Evolutionary conservation across 768 basidiomycete species (phyloP).

Genomic region (Harrya chromipes): DNA sequence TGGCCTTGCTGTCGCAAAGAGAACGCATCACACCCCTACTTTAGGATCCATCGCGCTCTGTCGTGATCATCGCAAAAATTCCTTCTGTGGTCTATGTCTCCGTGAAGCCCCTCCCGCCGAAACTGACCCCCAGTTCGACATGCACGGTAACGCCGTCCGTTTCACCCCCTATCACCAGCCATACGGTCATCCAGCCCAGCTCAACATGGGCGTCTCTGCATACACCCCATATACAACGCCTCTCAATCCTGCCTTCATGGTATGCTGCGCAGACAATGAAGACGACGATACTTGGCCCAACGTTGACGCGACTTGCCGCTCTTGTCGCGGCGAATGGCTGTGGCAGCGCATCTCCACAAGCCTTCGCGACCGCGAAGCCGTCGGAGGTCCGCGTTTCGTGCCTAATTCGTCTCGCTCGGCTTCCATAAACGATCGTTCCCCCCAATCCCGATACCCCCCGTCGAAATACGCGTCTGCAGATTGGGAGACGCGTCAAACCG

Average conservation of each 20-base stretch:
- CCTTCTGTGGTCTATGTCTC: slow-evolving; percentile 68
- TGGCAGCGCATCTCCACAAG: slow-evolving; percentile 54
- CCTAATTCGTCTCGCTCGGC: slow-evolving; percentile 13
- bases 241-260: slow-evolving; percentile 31
- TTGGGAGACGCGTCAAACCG: slow-evolving; percentile 64
- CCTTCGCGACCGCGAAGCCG: slow-evolving; percentile 51
- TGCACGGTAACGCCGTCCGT: slow-evolving; percentile 30
- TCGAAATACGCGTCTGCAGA: slow-evolving; percentile 39
- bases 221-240: slow-evolving; percentile 25
- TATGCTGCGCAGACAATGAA: slow-evolving; percentile 65
- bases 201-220: slow-evolving; percentile 20
- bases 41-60: slow-evolving; percentile 53
- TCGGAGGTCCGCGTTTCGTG: slow-evolving; percentile 45
- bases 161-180: slow-evolving; percentile 33
- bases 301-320: slow-evolving; percentile 64
- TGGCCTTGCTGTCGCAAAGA: slow-evolving; percentile 54
- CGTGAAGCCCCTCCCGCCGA: slow-evolving; percentile 54
- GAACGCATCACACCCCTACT: slow-evolving; percentile 38
- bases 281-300: slow-evolving; percentile 67
- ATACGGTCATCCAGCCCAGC: slow-evolving; percentile 20
- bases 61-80: slow-evolving; percentile 59
- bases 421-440: slow-evolving; percentile 13
- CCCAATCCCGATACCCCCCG: slow-evolving; percentile 24
- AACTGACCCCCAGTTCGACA: slow-evolving; percentile 33
- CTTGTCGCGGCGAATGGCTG: slow-evolving; percentile 63